Conservation (phyloP, 2,329 filamentous ascomycete species). For the Dothideomycetes sp. region DNA sequence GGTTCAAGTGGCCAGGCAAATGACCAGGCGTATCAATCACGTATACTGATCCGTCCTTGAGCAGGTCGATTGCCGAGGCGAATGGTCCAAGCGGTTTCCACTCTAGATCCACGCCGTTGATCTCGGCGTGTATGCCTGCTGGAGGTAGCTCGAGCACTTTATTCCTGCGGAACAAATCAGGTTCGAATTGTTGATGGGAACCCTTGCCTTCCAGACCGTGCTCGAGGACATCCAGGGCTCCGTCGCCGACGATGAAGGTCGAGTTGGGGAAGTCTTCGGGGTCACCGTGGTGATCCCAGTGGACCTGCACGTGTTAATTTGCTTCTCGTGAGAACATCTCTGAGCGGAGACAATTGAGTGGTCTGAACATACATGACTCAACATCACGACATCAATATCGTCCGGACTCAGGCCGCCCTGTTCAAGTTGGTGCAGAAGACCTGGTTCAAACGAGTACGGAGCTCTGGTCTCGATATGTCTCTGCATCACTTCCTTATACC, state of each 20-base stretch:
- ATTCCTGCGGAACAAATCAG: slow-evolving; percentile 30
- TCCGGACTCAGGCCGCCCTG: slow-evolving; percentile 25
- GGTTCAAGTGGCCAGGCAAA: slow-evolving; percentile 40
- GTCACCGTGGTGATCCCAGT: slow-evolving; percentile 50
- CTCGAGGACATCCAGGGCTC: slow-evolving; percentile 30
- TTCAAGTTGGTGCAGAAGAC: slow-evolving; percentile 29
- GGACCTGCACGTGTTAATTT: slow-evolving; percentile 20
- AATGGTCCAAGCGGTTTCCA: slow-evolving; percentile 36
- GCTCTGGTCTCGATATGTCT: slow-evolving; percentile 34
- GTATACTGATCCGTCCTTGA: slow-evolving; percentile 35
- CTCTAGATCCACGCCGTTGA: slow-evolving; percentile 10
- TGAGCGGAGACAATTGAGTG: neutral
- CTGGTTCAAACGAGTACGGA: slow-evolving; percentile 34
- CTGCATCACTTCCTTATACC: slow-evolving; percentile 34
- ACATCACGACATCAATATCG: slow-evolving; percentile 31
- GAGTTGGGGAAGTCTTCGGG: slow-evolving; percentile 39
- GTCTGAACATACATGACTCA: slow-evolving; percentile 33
- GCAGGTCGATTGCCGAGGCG: slow-evolving; percentile 35
- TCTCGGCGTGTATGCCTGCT: slow-evolving; percentile 10
- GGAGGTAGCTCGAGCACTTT: slow-evolving; percentile 27
- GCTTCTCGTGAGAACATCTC: neutral
- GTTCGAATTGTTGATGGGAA: slow-evolving; percentile 31
- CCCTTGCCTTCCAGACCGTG: slow-evolving; percentile 17
- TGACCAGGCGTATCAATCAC: slow-evolving; percentile 42
- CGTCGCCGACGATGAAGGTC: slow-evolving; percentile 40